Evolutionary conservation across 345 rosid species (phyloP).

Genomic region (Cardamine chenopodiifolia): DNA sequence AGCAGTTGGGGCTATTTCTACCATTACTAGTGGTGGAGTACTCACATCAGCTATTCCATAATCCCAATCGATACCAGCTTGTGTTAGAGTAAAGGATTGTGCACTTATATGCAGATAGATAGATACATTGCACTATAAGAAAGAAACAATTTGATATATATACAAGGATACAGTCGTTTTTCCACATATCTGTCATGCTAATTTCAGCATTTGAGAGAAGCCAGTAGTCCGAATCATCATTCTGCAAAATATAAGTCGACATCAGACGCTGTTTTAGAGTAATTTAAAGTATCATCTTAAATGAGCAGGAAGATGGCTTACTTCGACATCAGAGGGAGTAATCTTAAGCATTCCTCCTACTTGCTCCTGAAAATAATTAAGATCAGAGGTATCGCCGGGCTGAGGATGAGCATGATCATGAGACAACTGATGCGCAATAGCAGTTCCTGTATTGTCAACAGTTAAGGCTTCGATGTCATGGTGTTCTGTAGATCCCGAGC

Average conservation of each 20-base stretch:
- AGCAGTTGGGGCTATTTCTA: conserved; percentile 48
- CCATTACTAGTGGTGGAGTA: conserved; percentile 54
- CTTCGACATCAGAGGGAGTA: conserved; percentile 79
- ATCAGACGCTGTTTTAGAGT: background rate
- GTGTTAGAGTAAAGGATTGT: conserved; percentile 53
- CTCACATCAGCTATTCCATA: conserved; percentile 60
- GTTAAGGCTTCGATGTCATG: conserved; percentile 48
- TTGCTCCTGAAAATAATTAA: conserved; percentile 65
- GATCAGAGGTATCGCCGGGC: conserved; percentile 52
- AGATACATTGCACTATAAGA: background rate
- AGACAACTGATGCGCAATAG: conserved; percentile 48
- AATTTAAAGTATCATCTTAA: background rate
- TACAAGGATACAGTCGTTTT: conserved; percentile 82
- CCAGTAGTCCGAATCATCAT: conserved; percentile 82
- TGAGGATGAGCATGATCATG: conserved; percentile 40
- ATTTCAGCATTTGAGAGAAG: conserved; percentile 76
- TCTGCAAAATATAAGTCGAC: conserved; percentile 52
- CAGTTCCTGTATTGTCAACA: conserved; percentile 47
- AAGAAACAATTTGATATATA: conserved; percentile 5
- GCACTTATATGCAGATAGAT: background rate
- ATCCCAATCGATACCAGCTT: conserved; percentile 80
- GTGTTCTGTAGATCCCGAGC: conserved; percentile 65
- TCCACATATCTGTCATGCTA: conserved; percentile 96
- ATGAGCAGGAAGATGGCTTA: conserved; percentile 49
- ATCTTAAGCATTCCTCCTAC: conserved; percentile 91